Base-by-base conservation (phyloP, 2,329 filamentous ascomycete genomes). In the Arthrobotrys megalospora region DNA sequence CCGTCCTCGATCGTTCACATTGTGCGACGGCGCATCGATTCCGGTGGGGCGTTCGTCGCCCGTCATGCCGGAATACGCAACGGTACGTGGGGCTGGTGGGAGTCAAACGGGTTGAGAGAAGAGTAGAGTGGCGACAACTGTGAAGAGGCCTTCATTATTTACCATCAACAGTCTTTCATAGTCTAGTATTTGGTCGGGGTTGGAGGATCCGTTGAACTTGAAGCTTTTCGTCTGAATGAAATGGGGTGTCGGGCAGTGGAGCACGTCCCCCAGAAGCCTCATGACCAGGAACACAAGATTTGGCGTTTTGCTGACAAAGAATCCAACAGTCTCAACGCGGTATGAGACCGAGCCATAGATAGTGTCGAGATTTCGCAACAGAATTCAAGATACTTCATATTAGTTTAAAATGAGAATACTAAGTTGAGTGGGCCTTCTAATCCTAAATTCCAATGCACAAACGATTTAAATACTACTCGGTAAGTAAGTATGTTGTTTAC, bases 101-200 rank as follows among this genome's bases (percentile, higher is more conserved):
- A 43, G 36, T 41, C 12, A 45, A 45, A 69, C 24, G 65, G 28
- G 45, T 48, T 60, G 21, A n/a, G 43, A 28, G 52, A 43, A 68
- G 21, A 45, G 45, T 24, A 47, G 12, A 24, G 45, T 28, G 52
- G 21, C 58, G 60, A 60, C 19, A 52, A 34, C 32, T 24, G 65
- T 48, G 67, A 52, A 52, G 41, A 41, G 32, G 62, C 67, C 75
- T 78, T 78, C 75, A 78, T 78, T 52, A 66, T 78, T 68, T 53
- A 60, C 55, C 36, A 28, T 28, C 36, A n/a, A 64, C 36, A 32
- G 28, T 55, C 24, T 24, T 47, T 67, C 75, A 77, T 71, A 64
- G 53, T 53, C 60, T 38, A 36, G 41, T 19, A 28, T 36, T 43
- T 36, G 55, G 36, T 41, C 55, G 19, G 34, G 48, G 19, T 43